These are phyloP conservation scores for Fusarium coicis DNA, from an alignment of 2,329 filamentous ascomycete species.

Conservation along the genomic window DNA sequence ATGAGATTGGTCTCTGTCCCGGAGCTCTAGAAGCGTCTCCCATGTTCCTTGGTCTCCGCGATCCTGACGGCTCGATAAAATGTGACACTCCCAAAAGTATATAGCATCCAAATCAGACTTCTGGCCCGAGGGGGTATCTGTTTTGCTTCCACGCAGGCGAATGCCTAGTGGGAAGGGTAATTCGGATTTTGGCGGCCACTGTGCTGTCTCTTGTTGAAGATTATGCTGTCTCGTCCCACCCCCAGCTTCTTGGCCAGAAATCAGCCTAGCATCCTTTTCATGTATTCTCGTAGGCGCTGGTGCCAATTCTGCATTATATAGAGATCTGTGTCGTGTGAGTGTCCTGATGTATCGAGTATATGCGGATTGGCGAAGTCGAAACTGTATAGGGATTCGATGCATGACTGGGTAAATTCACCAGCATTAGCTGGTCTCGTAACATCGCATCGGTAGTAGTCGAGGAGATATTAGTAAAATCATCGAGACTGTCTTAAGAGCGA, in stretches of 20 bases:
- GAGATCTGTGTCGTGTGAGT: slow-evolving; percentile 7
- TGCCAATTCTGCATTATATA: slow-evolving; percentile 30
- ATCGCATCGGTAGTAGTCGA: slow-evolving; percentile 33
- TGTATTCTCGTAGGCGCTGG: slow-evolving; percentile 10
- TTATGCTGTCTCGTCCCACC: slow-evolving; percentile 2
- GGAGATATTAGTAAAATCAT: slow-evolving; percentile 5
- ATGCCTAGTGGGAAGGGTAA: slow-evolving; percentile 19
- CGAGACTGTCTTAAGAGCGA: neutral
- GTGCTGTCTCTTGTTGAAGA: slow-evolving; percentile 24
- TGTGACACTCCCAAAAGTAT: slow-evolving; percentile 32
- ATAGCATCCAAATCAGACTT: slow-evolving; percentile 15
- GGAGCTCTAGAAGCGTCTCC: slow-evolving; percentile 43
- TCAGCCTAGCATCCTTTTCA: slow-evolving; percentile 1
- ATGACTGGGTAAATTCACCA: slow-evolving; percentile 43
- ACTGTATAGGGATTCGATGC: slow-evolving; percentile 41
- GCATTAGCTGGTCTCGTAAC: slow-evolving; percentile 32
- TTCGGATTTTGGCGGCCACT: slow-evolving; percentile 25
- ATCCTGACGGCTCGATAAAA: slow-evolving; percentile 32
- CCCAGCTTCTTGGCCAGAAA: slow-evolving; percentile 10
- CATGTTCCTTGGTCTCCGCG: slow-evolving; percentile 43
- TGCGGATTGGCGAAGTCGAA: slow-evolving; percentile 25
- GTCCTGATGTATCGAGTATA: slow-evolving; percentile 10
- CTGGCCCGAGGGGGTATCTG: neutral
- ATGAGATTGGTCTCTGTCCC: slow-evolving; percentile 18
- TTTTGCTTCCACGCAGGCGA: neutral